A percentile compares a stretch with the other conserved stretches of the same genome.
phyloP scores from a whole-genome alignment of 441 rosid genomes.

The Pelargonium citronellum region DNA sequence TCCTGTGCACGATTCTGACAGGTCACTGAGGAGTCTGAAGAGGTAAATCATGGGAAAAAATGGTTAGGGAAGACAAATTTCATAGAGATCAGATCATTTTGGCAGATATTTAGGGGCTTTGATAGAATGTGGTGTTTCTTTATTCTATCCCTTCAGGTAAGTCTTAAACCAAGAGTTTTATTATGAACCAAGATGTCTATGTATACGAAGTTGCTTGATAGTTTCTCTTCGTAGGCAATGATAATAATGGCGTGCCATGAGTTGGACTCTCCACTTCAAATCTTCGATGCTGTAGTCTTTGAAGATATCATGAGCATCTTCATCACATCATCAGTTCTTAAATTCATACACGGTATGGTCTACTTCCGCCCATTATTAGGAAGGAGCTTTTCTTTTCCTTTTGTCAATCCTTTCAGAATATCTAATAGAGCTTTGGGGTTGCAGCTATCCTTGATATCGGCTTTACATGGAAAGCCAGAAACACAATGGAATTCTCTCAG shows the following conservation, averaged over 20 bases:
- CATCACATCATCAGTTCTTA: slow-evolving; percentile 75
- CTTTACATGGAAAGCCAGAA: slow-evolving; percentile 83
- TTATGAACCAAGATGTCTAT: slow-evolving; percentile 10
- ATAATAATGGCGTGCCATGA: slow-evolving; percentile 95
- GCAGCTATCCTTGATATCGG: slow-evolving; percentile 79
- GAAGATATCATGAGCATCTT: slow-evolving; percentile 94
- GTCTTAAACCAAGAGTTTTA: slow-evolving; percentile 12
- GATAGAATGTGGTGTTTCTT: slow-evolving; percentile 97
- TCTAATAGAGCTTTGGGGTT: slow-evolving; percentile 25
- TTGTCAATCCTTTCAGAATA: background rate
- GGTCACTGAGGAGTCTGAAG: slow-evolving; percentile 28
- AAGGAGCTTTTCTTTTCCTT: background rate
- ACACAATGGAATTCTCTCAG: slow-evolving; percentile 51
- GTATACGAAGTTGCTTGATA: slow-evolving; percentile 10
- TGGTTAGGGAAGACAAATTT: slow-evolving; percentile 95
- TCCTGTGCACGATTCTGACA: slow-evolving; percentile 22
- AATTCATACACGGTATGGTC: slow-evolving; percentile 64
- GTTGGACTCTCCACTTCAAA: slow-evolving; percentile 78
- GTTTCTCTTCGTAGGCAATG: slow-evolving; percentile 62
- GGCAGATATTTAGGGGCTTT: slow-evolving; percentile 97
- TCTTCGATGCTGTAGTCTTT: slow-evolving; percentile 63
- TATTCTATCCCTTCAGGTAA: slow-evolving; percentile 88
- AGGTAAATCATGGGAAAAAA: slow-evolving; percentile 37
- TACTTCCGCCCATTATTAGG: slow-evolving; percentile 5
- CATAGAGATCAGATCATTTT: slow-evolving; percentile 89